Conservation (phyloP, 805 yeast species). For the Candida dajiaensis region DNA sequence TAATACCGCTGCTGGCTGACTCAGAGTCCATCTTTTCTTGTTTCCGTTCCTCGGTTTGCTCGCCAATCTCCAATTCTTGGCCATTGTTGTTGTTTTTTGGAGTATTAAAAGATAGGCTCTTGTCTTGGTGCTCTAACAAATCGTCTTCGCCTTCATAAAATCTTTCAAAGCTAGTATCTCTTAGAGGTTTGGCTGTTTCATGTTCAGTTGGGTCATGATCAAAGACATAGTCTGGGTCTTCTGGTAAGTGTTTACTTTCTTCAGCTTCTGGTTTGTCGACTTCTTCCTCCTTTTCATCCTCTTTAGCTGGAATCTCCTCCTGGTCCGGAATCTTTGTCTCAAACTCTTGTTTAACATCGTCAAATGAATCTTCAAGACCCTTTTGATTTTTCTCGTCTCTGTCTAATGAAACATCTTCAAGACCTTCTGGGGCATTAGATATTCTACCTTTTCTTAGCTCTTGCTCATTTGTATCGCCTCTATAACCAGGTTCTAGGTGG, state of each 20-base stretch:
- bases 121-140: neutral
- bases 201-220: constrained; percentile 1
- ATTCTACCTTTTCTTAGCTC: neutral
- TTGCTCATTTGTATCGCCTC: neutral
- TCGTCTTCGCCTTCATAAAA: neutral
- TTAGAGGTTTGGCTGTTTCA: neutral
- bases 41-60: neutral
- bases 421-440: neutral
- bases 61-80: neutral
- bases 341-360: neutral
- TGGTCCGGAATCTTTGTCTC: neutral
- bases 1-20: neutral
- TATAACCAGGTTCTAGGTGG: constrained; percentile 4
- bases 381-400: neutral
- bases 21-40: neutral
- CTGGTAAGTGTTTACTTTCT: neutral
- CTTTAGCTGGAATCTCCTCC: neutral
- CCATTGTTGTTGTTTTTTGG: neutral
- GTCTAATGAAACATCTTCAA: neutral
- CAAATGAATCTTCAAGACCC: neutral
- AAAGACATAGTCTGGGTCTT: constrained; percentile 7
- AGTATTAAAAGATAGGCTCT: neutral
- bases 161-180: constrained; percentile 1
- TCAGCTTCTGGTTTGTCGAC: neutral
- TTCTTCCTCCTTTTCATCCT: neutral